Evolutionary conservation across 345 rosid genomes (phyloP).

Genomic region (Brassica cretica): DNA sequence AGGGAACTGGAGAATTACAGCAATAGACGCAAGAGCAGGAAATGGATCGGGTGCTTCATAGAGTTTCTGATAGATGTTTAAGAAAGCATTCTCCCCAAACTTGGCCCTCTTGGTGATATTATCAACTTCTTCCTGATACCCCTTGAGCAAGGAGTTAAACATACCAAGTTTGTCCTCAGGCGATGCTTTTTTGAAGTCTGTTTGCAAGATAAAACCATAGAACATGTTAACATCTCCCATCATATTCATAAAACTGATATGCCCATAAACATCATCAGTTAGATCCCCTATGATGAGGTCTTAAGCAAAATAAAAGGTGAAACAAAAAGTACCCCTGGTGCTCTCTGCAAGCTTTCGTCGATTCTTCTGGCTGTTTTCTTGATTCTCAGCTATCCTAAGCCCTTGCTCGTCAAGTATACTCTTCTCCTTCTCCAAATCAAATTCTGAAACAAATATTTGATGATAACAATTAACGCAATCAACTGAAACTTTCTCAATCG

Average conservation of each 20-base stretch:
- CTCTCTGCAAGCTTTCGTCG: constrained; percentile 97
- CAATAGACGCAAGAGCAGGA: constrained; percentile 88
- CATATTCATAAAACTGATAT: neutral
- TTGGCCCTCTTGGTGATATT: constrained; percentile 98
- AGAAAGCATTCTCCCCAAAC: constrained; percentile 95
- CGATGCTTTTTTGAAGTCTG: constrained; percentile 98
- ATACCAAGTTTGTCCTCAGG: constrained; percentile 75
- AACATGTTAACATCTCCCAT: constrained; percentile 21
- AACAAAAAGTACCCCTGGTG: constrained; percentile 69
- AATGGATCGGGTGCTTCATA: constrained; percentile 99
- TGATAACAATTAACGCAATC: constrained; percentile 7
- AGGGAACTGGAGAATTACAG: constrained; percentile 59
- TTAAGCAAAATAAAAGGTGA: neutral
- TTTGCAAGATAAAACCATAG: constrained; percentile 20
- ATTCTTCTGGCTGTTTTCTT: constrained; percentile 93
- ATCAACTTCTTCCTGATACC: constrained; percentile 99
- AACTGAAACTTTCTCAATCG: neutral
- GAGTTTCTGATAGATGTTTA: constrained; percentile 92
- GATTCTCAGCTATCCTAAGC: constrained; percentile 89
- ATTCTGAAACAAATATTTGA: constrained; percentile 48
- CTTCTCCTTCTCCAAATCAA: constrained; percentile 93
- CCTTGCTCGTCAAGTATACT: constrained; percentile 90
- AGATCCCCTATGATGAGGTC: neutral
- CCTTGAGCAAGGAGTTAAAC: constrained; percentile 91
- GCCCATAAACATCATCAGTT: neutral